Conservation (phyloP, 129 eudicot genomes). For the Centella asiatica region DNA sequence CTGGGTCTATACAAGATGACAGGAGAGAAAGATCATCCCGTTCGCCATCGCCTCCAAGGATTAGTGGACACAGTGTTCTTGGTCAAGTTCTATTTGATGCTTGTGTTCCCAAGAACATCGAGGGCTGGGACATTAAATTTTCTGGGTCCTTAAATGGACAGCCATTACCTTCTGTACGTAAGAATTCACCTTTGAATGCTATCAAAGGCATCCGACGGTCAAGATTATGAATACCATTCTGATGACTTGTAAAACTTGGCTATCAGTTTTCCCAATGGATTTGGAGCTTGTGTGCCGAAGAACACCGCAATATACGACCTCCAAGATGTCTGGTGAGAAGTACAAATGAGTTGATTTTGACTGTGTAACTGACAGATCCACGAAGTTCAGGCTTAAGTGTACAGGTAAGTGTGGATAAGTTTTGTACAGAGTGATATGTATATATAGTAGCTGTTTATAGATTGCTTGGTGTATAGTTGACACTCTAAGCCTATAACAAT, state of each 20-base stretch:
- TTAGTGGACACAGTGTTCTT: conserved; percentile 62
- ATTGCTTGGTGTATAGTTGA: background rate
- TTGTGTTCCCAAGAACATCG: conserved; percentile 84
- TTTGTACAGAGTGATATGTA: conserved; percentile 15
- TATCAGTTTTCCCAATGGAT: background rate
- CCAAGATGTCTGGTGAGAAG: conserved; percentile 10
- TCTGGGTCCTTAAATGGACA: conserved; percentile 54
- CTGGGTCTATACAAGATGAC: conserved; percentile 46
- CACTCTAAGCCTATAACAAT: background rate
- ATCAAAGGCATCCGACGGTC: conserved; percentile 57
- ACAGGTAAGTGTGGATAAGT: conserved; percentile 14
- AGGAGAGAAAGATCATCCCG: conserved; percentile 39
- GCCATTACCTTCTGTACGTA: conserved; percentile 54
- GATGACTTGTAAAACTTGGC: background rate
- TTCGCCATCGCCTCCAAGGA: conserved; percentile 32
- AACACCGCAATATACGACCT: conserved; percentile 2
- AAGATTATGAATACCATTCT: conserved; percentile 41
- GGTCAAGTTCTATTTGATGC: conserved; percentile 69
- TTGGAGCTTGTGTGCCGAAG: conserved; percentile 1
- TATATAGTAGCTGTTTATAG: background rate
- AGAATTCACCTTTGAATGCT: conserved; percentile 34
- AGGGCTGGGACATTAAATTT: conserved; percentile 90
- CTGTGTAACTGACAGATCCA: background rate
- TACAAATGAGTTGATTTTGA: conserved; percentile 1
- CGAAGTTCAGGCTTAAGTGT: conserved; percentile 9